Conservation (phyloP, 2,329 filamentous ascomycete genomes). For the Botrytis squamosa region DNA sequence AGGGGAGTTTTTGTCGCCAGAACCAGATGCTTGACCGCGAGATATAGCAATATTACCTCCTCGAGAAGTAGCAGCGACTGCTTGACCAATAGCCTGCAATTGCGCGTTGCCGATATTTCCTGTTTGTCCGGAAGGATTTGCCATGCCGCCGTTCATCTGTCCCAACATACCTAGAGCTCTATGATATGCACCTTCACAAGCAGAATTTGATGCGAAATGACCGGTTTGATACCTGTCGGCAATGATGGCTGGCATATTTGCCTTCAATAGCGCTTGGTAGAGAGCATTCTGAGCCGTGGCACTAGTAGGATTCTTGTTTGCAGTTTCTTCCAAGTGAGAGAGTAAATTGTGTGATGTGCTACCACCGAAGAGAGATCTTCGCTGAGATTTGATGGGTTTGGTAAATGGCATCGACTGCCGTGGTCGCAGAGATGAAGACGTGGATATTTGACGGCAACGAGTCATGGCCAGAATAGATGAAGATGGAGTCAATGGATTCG, state of each 20-base stretch:
- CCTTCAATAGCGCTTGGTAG: constrained; percentile 85
- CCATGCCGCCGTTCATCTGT: constrained; percentile 40
- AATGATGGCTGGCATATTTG: constrained; percentile 91
- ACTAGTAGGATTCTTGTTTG: constrained; percentile 88
- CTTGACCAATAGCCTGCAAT: constrained; percentile 77
- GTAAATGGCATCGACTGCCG: constrained; percentile 23
- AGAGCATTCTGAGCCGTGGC: constrained; percentile 89
- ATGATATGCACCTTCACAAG: constrained; percentile 75
- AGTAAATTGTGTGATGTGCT: constrained; percentile 59
- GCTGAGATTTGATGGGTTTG: constrained; percentile 25
- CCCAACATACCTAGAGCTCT: constrained; percentile 68
- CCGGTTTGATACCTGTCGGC: constrained; percentile 86
- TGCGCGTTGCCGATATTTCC: constrained; percentile 57
- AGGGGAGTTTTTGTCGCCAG: constrained; percentile 77
- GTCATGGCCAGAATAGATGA: constrained; percentile 21
- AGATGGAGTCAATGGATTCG: constrained; percentile 29
- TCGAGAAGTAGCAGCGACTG: constrained; percentile 68
- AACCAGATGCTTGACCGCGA: constrained; percentile 49
- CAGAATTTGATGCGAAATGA: constrained; percentile 76
- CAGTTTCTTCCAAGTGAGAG: constrained; percentile 83
- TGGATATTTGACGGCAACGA: constrained; percentile 33
- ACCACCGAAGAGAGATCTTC: constrained; percentile 34
- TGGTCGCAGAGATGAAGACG: constrained; percentile 26
- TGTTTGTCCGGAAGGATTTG: constrained; percentile 30
- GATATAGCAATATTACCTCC: constrained; percentile 62